These are phyloP conservation scores for Alternaria triticimaculans DNA, from an alignment of 2,329 filamentous ascomycete species.

Conservation along the genomic window DNA sequence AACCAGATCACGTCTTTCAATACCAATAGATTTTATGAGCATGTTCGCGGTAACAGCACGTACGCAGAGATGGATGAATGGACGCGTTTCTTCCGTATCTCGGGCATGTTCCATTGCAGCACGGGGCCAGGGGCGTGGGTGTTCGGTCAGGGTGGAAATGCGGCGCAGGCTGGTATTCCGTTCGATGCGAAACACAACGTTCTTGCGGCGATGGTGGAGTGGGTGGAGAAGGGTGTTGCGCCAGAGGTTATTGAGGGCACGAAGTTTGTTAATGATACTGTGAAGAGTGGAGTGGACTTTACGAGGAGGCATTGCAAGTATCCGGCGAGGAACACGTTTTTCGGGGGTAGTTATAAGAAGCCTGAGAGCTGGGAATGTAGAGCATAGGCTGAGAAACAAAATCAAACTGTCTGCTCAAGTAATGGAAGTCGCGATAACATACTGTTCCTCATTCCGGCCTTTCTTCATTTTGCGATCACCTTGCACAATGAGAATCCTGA, in stretches of 20 bases:
- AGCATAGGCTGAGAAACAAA: neutral
- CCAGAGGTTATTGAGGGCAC: slow-evolving; percentile 46
- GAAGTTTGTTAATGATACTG: slow-evolving; percentile 48
- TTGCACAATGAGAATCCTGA: neutral
- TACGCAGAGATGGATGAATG: slow-evolving; percentile 36
- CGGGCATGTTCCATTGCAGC: slow-evolving; percentile 60
- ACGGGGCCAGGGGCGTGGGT: slow-evolving; percentile 54
- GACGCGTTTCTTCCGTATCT: slow-evolving; percentile 59
- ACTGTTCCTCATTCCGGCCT: neutral
- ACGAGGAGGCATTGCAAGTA: slow-evolving; percentile 56
- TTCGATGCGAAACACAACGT: slow-evolving; percentile 26
- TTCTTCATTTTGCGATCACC: neutral
- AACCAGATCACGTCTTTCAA: slow-evolving; percentile 54
- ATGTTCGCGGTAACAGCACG: slow-evolving; percentile 35
- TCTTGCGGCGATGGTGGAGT: slow-evolving; percentile 53
- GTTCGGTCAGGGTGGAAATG: slow-evolving; percentile 34
- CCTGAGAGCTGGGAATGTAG: slow-evolving; percentile 30
- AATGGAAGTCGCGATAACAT: neutral
- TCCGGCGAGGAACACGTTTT: slow-evolving; percentile 8
- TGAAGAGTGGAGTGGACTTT: slow-evolving; percentile 50
- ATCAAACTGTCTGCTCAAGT: neutral
- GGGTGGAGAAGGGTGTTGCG: slow-evolving; percentile 51
- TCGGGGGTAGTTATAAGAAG: slow-evolving; percentile 34
- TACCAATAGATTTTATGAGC: slow-evolving; percentile 55
- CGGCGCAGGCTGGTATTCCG: slow-evolving; percentile 21